These are phyloP conservation scores for Rhodotorula sp. DNA, from an alignment of 1,284 basidiomycete genomes.

Conservation along the genomic window DNA sequence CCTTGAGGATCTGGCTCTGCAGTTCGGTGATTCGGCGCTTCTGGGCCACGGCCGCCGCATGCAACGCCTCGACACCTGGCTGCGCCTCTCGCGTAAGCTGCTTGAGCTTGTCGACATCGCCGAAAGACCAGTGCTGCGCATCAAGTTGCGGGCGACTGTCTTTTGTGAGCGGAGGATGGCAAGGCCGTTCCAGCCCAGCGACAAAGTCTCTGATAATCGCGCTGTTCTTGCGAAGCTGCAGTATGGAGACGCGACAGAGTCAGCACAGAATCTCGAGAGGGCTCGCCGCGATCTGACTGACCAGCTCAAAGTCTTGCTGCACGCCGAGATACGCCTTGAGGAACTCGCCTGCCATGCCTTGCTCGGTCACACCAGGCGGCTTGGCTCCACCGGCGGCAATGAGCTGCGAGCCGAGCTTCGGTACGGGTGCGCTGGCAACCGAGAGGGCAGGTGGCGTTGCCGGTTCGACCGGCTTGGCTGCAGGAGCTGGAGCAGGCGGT, in stretches of 20 bases:
- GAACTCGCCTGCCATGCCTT: slow-evolving; percentile 45
- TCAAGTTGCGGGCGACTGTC: slow-evolving; percentile 25
- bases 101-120: slow-evolving; percentile 47
- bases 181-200: slow-evolving; percentile 27
- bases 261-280: slow-evolving; percentile 31
- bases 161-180: slow-evolving; percentile 13
- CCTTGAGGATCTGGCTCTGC: slow-evolving; percentile 53
- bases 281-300: slow-evolving; percentile 21
- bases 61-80: slow-evolving; percentile 44
- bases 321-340: slow-evolving; percentile 49
- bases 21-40: slow-evolving; percentile 51
- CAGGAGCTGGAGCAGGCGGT: slow-evolving; percentile 16
- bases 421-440: slow-evolving; percentile 22
- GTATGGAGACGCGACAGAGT: neutral
- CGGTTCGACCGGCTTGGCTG: slow-evolving; percentile 2
- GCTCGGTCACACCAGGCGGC: slow-evolving; percentile 42
- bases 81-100: slow-evolving; percentile 43
- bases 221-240: slow-evolving; percentile 45
- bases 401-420: slow-evolving; percentile 27
- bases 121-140: slow-evolving; percentile 48
- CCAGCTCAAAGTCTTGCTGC: slow-evolving; percentile 48
- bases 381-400: slow-evolving; percentile 2
- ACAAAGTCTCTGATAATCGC: slow-evolving; percentile 34
- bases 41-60: slow-evolving; percentile 44
- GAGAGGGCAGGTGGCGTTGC: slow-evolving; percentile 17